Conservation (phyloP, 305 asterid genomes). For the Andrographis paniculata region DNA sequence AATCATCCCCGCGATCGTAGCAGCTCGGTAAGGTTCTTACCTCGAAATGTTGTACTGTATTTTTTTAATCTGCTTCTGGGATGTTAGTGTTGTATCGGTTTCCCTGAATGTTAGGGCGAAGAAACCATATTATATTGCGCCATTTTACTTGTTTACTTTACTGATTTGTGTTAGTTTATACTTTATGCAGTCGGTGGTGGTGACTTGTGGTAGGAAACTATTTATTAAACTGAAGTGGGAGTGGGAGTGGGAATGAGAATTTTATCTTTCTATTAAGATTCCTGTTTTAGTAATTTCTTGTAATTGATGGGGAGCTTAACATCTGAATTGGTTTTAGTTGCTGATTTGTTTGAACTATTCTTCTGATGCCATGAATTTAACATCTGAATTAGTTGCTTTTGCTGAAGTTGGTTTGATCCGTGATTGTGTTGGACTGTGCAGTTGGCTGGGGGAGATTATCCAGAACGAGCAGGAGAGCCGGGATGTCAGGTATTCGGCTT, state of each 20-base stretch:
- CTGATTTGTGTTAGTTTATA: slow-evolving; percentile 9
- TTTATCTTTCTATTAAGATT: too few relatives aligned
- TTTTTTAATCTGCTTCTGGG: background rate
- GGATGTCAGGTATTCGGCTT: slow-evolving; percentile 53
- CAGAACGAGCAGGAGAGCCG: slow-evolving; percentile 83
- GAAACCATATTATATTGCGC: slow-evolving; percentile 6
- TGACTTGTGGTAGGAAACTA: too few relatives aligned
- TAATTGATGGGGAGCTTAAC: too few relatives aligned
- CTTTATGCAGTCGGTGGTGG: too few relatives aligned
- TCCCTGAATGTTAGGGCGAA: slow-evolving; percentile 1
- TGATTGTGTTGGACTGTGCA: slow-evolving; percentile 27
- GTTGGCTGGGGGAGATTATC: slow-evolving; percentile 55
- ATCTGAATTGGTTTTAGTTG: too few relatives aligned
- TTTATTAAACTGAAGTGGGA: too few relatives aligned
- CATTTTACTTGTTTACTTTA: slow-evolving; percentile 6
- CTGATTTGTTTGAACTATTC: too few relatives aligned
- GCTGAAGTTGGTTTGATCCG: slow-evolving; percentile 6
- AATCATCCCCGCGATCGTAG: slow-evolving; percentile 76
- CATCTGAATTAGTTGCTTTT: background rate
- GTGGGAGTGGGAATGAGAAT: too few relatives aligned
- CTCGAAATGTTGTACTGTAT: background rate
- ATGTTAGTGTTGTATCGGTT: background rate
- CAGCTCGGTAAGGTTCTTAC: slow-evolving; percentile 39
- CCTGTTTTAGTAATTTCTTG: too few relatives aligned
- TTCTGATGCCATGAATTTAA: too few relatives aligned